Evolutionary conservation across 768 basidiomycete species (phyloP).

Genomic region (Mycena galopus): DNA sequence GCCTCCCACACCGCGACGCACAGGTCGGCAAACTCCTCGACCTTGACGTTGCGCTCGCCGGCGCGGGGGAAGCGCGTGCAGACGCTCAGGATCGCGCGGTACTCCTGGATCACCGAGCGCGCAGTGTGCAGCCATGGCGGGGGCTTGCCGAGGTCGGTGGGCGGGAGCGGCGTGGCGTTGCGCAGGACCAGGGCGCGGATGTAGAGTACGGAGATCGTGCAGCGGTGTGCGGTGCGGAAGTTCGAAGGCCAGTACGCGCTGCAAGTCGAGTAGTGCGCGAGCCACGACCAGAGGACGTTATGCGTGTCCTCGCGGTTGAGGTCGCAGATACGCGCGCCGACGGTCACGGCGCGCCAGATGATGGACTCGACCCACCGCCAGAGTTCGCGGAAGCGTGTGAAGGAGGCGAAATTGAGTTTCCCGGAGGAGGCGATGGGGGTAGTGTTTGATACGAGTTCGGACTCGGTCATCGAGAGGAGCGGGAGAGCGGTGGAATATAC

Average conservation of each 20-base stretch:
- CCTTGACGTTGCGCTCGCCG: slow-evolving; percentile 80
- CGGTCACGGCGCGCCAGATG: slow-evolving; percentile 82
- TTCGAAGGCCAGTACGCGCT: slow-evolving; percentile 81
- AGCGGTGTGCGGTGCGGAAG: slow-evolving; percentile 84
- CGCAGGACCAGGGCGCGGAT: slow-evolving; percentile 78
- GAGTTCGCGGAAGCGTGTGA: slow-evolving; percentile 81
- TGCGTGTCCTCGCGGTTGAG: slow-evolving; percentile 51
- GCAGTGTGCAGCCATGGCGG: slow-evolving; percentile 76
- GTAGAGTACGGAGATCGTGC: slow-evolving; percentile 76
- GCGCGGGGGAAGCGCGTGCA: slow-evolving; percentile 86
- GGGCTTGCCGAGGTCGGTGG: slow-evolving; percentile 46
- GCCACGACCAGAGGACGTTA: slow-evolving; percentile 70
- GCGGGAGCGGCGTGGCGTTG: slow-evolving; percentile 44
- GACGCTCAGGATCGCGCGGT: slow-evolving; percentile 73
- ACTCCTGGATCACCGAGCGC: slow-evolving; percentile 77
- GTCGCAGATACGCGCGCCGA: slow-evolving; percentile 65
- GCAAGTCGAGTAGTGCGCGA: slow-evolving; percentile 71
- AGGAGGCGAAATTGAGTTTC: slow-evolving; percentile 65
- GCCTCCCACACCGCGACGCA: slow-evolving; percentile 88
- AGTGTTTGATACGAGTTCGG: slow-evolving; percentile 57
- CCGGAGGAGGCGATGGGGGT: slow-evolving; percentile 45
- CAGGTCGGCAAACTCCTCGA: slow-evolving; percentile 87
- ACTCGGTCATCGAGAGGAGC: slow-evolving; percentile 62
- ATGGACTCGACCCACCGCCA: slow-evolving; percentile 90
- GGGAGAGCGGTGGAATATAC: slow-evolving; percentile 69